Conservation (phyloP, 2,329 filamentous ascomycete genomes). For the Trichoderma guizhouense region DNA sequence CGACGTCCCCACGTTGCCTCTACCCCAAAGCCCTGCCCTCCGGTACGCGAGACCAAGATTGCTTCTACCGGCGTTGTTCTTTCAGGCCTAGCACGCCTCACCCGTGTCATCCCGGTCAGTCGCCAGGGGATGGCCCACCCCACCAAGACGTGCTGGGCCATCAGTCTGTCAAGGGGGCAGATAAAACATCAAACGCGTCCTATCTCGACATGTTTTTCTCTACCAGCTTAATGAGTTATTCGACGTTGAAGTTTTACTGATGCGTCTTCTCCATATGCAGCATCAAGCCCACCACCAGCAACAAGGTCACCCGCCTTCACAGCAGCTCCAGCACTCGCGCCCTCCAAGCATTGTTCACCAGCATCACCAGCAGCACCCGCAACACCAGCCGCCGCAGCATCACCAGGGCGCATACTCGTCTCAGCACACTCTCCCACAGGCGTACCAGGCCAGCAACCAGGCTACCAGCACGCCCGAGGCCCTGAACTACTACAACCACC, state of each 20-base stretch:
- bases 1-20: conserved; percentile 28
- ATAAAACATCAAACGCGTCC: conserved; percentile 51
- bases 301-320: conserved; percentile 66
- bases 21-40: conserved; percentile 26
- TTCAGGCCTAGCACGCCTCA: conserved; percentile 48
- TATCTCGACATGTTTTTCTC: conserved; percentile 40
- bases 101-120: conserved; percentile 48
- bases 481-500: conserved; percentile 72
- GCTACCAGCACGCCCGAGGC: conserved; percentile 61
- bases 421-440: conserved; percentile 59
- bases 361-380: conserved; percentile 62
- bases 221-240: conserved; percentile 33
- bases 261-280: conserved; percentile 63
- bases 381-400: conserved; percentile 57
- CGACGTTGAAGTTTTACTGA: conserved; percentile 48
- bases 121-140: conserved; percentile 40
- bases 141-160: conserved; percentile 41
- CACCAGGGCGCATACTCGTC: conserved; percentile 67
- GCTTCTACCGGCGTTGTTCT: conserved; percentile 38
- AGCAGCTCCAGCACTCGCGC: conserved; percentile 67
- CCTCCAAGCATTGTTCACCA: conserved; percentile 71
- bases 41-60: conserved; percentile 33
- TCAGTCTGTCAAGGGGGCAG: conserved; percentile 45
- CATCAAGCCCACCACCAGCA: conserved; percentile 72
- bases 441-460: conserved; percentile 66